phyloP scores from a whole-genome alignment of 257 asterid species.

The Primulina huaijiensis region DNA sequence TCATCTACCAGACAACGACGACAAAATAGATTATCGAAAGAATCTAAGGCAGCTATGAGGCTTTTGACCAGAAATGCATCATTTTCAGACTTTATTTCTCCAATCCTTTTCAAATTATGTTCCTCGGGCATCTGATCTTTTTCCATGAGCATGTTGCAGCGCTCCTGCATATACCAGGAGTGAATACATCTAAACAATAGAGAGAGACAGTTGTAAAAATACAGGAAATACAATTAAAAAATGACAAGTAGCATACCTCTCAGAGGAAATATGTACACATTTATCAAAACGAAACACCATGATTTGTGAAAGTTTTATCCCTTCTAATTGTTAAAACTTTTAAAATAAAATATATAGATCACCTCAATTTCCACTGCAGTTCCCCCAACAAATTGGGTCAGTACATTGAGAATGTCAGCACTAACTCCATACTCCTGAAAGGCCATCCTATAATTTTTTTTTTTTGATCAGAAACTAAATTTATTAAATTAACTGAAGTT shows the following conservation, averaged over 20 bases:
- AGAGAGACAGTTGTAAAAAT: constrained; percentile 24
- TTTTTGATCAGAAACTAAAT: too few species aligned
- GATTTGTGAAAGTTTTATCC: constrained; percentile 11
- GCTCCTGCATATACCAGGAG: constrained; percentile 63
- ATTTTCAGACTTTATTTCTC: constrained; percentile 40
- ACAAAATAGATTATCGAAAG: constrained; percentile 89
- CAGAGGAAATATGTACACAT: background rate
- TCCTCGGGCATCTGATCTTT: constrained; percentile 37
- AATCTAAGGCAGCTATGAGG: constrained; percentile 78
- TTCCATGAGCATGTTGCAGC: constrained; percentile 64
- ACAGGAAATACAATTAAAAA: constrained; percentile 5
- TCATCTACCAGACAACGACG: constrained; percentile 93
- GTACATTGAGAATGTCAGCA: constrained; percentile 56
- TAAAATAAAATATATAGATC: constrained; percentile 25
- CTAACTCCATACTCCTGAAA: constrained; percentile 53
- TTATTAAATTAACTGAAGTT: too few species aligned
- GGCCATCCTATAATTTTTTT: constrained; percentile 73
- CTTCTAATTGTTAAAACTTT: background rate
- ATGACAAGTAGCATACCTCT: constrained; percentile 15
- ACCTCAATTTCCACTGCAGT: constrained; percentile 78
- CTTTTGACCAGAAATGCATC: constrained; percentile 51
- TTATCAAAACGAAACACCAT: constrained; percentile 23
- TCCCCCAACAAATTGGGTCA: constrained; percentile 84
- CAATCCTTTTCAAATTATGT: constrained; percentile 32
- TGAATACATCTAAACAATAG: constrained; percentile 33